phyloP scores from a whole-genome alignment of 805 yeast genomes.

The Peterozyma xylosa region DNA sequence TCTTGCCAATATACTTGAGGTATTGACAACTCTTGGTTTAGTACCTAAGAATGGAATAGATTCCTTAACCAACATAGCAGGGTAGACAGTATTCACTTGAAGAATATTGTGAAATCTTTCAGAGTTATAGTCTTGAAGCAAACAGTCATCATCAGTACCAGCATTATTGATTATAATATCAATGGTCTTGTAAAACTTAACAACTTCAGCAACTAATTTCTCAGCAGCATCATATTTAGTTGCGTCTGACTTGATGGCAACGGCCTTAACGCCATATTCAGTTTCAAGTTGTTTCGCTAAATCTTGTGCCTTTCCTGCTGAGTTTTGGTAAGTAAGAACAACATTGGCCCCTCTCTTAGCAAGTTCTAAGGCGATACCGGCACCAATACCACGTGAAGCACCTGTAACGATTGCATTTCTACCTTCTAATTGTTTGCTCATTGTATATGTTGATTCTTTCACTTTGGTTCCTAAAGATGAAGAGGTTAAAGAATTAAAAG shows the following conservation, averaged over 20 bases:
- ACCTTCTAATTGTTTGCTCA: not conserved
- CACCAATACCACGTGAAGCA: constrained; percentile 15
- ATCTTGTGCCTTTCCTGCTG: constrained; percentile 7
- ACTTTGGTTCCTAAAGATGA: too few relatives aligned
- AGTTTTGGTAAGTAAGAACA: constrained; percentile 9
- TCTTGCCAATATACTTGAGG: constrained; percentile 10
- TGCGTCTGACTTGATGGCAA: constrained; percentile 9
- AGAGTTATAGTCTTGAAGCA: constrained; percentile 5
- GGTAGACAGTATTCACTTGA: constrained; percentile 9
- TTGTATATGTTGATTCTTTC: too few relatives aligned
- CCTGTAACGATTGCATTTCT: constrained; percentile 13
- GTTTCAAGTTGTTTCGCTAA: constrained; percentile 2
- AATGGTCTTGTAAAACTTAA: constrained; percentile 6
- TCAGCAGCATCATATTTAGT: constrained; percentile 1
- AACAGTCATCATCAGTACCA: constrained; percentile 10
- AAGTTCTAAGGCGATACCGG: constrained; percentile 10
- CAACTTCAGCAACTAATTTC: constrained; percentile 8
- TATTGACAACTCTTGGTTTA: constrained; percentile 11
- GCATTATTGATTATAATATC: constrained; percentile 15
- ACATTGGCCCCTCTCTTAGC: constrained; percentile 13
- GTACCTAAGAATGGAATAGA: constrained; percentile 8
- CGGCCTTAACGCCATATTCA: constrained; percentile 7
- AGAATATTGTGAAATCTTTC: constrained; percentile 6
- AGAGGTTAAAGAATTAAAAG: too few relatives aligned
- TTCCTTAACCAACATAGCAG: constrained; percentile 8